These are phyloP conservation scores for Pythium plurisporium DNA, from an alignment of 352 stramenopile species.

Conservation along the genomic window DNA sequence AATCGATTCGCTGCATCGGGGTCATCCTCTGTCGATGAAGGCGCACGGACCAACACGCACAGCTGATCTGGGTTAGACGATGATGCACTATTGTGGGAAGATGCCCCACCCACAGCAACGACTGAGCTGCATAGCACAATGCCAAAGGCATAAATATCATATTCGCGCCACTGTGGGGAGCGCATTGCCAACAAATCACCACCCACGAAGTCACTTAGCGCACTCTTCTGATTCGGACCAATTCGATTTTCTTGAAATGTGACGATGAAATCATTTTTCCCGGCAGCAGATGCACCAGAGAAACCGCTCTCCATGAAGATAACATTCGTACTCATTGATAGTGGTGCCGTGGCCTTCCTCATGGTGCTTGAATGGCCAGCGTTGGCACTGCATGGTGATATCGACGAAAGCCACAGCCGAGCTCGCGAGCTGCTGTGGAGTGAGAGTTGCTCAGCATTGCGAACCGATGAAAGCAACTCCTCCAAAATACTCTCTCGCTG, in stretches of 20 bases:
- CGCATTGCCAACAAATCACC: constrained; percentile 59
- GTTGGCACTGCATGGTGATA: constrained; percentile 43
- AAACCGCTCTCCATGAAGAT: constrained; percentile 77
- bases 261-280: constrained; percentile 55
- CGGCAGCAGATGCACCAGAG: constrained; percentile 30
- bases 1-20: constrained; percentile 29
- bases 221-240: constrained; percentile 7
- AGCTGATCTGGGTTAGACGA: constrained; percentile 41
- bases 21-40: constrained; percentile 22
- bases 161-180: constrained; percentile 56
- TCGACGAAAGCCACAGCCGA: constrained; percentile 40
- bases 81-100: constrained; percentile 4
- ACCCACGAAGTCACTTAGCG: constrained; percentile 41
- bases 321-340: constrained; percentile 34
- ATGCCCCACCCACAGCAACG: constrained; percentile 24
- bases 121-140: constrained; percentile 72
- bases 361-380: constrained; percentile 15
- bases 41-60: constrained; percentile 55
- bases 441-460: constrained; percentile 38
- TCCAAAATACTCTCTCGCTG: constrained; percentile 69
- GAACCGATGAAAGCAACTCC: constrained; percentile 55
- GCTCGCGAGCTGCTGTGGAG: constrained; percentile 26
- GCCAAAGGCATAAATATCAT: constrained; percentile 52
- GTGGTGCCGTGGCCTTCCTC: constrained; percentile 1
- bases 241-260: constrained; percentile 37